Base-by-base conservation (phyloP, 2,329 filamentous ascomycete species). In the Claviceps fusiformis region DNA sequence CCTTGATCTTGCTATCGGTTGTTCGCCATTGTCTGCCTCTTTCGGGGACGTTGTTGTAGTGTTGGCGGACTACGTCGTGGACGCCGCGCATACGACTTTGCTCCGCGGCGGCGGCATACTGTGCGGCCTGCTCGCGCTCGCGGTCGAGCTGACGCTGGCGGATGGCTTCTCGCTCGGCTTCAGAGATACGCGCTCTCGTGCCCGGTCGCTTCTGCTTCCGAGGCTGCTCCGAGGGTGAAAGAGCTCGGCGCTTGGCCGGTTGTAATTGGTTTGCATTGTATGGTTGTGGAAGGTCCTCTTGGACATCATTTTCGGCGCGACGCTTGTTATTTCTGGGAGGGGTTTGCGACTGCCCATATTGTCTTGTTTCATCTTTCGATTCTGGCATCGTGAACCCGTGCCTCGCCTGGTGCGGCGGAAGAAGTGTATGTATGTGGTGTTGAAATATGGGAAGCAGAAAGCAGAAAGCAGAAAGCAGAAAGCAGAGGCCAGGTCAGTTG, bases 41-140 rank as follows among this genome's bases (percentile, higher is more conserved):
- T 73, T 98, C 87, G 0, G 92, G 92, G 0, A 97, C 92, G 43
- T 87, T 85, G 70, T 98, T 98, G 77, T 98, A 98, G 70, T 96
- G 92, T 61, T 95, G 85, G 52, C 85, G 82, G 51, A 97, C 93
- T 8, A 95, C 85, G 64, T 97, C 89, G 62, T 91, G 83, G 47
- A 83, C 84, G 52, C 83, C 73, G 39, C 74, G 71, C 47, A 71
- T 70, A 47, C 73, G 70, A 52, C 71, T 70, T 11, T 70, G 65
- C 54, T 72, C 68, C 0, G 66, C 67, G 5, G 68, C 67, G 17
- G 68, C 67, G 8, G 68, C 68, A 15, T 68, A 67, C 7, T 65
- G 65, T 27, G 64, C 67, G 15, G 68, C 70, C 15, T 69, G 64
- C 37, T 73, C 73, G 50, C 70, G 70, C 54, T 79, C 76, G 58